A percentile compares a stretch with the other conserved stretches of the same genome.
Evolutionary conservation across 169 alveolate species (phyloP).

Genomic region (Plasmodium yoelii): DNA sequence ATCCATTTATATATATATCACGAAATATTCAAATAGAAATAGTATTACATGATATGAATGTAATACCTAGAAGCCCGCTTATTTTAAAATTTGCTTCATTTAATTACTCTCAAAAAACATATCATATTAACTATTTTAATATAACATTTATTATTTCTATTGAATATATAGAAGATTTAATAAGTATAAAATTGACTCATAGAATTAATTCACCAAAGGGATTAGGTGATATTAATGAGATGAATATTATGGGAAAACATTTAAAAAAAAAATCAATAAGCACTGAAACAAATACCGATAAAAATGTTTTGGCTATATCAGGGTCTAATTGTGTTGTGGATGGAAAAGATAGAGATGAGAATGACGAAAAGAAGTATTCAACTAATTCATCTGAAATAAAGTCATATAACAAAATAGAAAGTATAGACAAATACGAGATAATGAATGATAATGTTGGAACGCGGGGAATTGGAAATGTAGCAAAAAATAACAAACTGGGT

Average conservation of each 20-base stretch:
- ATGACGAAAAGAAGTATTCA: constrained; percentile 7
- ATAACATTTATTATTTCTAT: constrained; percentile 35
- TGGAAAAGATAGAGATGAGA: not conserved
- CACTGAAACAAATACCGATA: not conserved
- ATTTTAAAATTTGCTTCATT: constrained; percentile 81
- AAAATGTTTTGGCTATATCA: not conserved
- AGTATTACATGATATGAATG: constrained; percentile 85
- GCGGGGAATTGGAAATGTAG: not conserved
- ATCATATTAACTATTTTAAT: constrained; percentile 36
- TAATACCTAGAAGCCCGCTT: constrained; percentile 87
- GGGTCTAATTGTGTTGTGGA: not conserved
- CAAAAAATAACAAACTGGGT: too few relatives aligned
- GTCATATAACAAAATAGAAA: constrained; percentile 16
- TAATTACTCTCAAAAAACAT: constrained; percentile 66
- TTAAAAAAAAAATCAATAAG: not conserved
- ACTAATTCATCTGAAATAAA: constrained; percentile 14
- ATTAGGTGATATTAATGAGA: not conserved
- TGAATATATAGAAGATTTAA: constrained; percentile 71
- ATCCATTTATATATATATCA: constrained; percentile 87
- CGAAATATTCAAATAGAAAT: constrained; percentile 84
- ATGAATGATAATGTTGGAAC: not conserved
- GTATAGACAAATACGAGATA: constrained; percentile 7
- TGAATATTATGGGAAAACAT: not conserved
- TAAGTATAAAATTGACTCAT: constrained; percentile 54
- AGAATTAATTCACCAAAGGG: constrained; percentile 2